Percentiles rank a stretch among this genome's conserved stretches.
phyloP scores from a whole-genome alignment of 2,329 filamentous ascomycete species.

The Bipolaris oryzae region DNA sequence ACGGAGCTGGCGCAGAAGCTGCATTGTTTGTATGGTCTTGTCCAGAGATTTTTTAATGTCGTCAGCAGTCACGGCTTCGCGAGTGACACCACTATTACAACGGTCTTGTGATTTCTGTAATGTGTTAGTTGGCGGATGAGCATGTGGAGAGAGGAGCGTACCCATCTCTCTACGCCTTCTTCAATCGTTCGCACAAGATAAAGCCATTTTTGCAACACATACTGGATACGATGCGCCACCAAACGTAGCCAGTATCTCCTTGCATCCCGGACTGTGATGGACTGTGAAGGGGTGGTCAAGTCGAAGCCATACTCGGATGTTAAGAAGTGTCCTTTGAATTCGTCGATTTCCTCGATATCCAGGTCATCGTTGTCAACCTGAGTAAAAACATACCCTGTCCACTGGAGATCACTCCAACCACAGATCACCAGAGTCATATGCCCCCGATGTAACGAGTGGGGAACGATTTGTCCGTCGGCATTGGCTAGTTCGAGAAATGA shows the following conservation, averaged over 20 bases:
- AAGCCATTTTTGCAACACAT: conserved; percentile 8
- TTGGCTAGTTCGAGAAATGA: not conserved
- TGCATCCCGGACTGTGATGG: conserved; percentile 12
- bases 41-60: conserved; percentile 3
- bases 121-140: not conserved
- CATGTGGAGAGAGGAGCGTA: not conserved
- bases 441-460: conserved; percentile 1
- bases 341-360: not conserved
- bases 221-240: not conserved
- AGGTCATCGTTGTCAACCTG: conserved; percentile 1
- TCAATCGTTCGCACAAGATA: conserved; percentile 14
- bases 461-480: not conserved
- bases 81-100: not conserved
- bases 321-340: not conserved
- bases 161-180: conserved; percentile 6
- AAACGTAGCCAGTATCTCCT: conserved; percentile 16
- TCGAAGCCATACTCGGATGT: not conserved
- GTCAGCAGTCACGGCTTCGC: not conserved
- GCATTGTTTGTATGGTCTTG: conserved; percentile 7
- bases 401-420: conserved; percentile 8
- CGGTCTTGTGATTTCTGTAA: not conserved
- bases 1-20: conserved; percentile 12
- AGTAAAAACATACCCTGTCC: conserved; percentile 10
- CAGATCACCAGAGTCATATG: conserved; percentile 12
- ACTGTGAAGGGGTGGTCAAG: not conserved